These are phyloP conservation scores for Ensete ventricosum DNA, from an alignment of 176 grass and related monocot genomes.

Conservation along the genomic window DNA sequence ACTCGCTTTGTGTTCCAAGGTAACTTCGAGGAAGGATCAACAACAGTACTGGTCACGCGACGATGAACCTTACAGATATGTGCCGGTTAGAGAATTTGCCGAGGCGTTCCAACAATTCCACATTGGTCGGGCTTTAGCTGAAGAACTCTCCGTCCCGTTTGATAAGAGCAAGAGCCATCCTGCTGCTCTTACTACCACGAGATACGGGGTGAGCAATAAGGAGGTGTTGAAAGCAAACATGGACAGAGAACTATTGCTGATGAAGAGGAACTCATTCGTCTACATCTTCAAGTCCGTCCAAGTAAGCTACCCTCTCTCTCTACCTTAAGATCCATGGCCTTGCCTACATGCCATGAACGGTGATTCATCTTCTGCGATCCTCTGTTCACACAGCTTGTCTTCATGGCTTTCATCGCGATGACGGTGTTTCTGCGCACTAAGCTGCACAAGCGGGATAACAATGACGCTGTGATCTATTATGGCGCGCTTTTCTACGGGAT, in stretches of 20 bases:
- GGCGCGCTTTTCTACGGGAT: conserved; percentile 55
- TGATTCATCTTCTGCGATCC: not conserved
- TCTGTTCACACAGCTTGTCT: conserved; percentile 2
- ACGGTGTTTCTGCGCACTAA: conserved; percentile 61
- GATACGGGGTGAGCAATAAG: conserved; percentile 50
- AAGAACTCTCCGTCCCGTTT: conserved; percentile 45
- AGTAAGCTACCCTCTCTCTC: conserved; percentile 17
- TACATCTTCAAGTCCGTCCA: conserved; percentile 56
- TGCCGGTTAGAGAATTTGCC: conserved; percentile 58
- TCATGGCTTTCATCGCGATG: conserved; percentile 58
- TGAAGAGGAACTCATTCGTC: conserved; percentile 69
- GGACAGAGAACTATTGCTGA: conserved; percentile 50
- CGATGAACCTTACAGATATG: conserved; percentile 47
- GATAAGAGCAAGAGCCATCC: conserved; percentile 57
- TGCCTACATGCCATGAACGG: no score
- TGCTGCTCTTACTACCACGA: conserved; percentile 46
- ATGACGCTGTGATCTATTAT: conserved; percentile 46
- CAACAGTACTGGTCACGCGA: conserved; percentile 56
- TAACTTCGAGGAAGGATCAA: conserved; percentile 81
- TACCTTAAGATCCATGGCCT: no score
- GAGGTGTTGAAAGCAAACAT: conserved; percentile 62
- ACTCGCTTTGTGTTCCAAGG: conserved; percentile 22
- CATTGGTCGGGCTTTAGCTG: conserved; percentile 28
- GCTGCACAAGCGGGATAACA: conserved; percentile 26
- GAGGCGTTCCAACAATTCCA: conserved; percentile 66